Conservation (phyloP, 2,329 filamentous ascomycete species). For the Botryotinia globosa region DNA sequence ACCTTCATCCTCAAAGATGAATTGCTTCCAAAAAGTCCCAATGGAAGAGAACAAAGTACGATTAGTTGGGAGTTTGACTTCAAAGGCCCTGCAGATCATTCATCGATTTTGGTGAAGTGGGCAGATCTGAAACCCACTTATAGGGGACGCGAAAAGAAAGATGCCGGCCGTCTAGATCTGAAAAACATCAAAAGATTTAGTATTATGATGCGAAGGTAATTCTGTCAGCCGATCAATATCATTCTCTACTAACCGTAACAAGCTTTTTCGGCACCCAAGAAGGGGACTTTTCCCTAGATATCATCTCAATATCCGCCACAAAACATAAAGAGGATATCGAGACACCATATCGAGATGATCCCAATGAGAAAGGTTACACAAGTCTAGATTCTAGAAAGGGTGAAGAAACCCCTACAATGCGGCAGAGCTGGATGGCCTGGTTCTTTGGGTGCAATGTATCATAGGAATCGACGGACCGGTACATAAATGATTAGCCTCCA, state of each 20-base stretch:
- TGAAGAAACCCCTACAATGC: not conserved
- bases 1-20: slow-evolving; percentile 74
- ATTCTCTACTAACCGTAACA: slow-evolving; percentile 32
- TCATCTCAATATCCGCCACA: slow-evolving; percentile 54
- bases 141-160: slow-evolving; percentile 62
- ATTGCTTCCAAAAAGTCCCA: slow-evolving; percentile 53
- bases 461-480: slow-evolving; percentile 14
- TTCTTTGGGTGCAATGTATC: slow-evolving; percentile 19
- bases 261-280: slow-evolving; percentile 76
- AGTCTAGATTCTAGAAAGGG: not conserved
- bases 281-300: slow-evolving; percentile 60
- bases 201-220: slow-evolving; percentile 78
- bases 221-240: slow-evolving; percentile 15
- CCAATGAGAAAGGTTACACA: slow-evolving; percentile 13
- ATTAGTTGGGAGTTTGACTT: slow-evolving; percentile 76
- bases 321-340: slow-evolving; percentile 18
- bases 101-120: slow-evolving; percentile 59
- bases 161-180: slow-evolving; percentile 58
- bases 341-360: slow-evolving; percentile 28
- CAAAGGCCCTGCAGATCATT: slow-evolving; percentile 37
- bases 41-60: slow-evolving; percentile 69
- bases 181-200: slow-evolving; percentile 63
- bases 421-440: slow-evolving; percentile 22
- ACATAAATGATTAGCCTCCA: slow-evolving; percentile 8
- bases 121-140: slow-evolving; percentile 67